A percentile compares a stretch with the other conserved stretches of the same genome.
These are phyloP conservation scores for Suaeda aralocaspica DNA, from an alignment of 148 eudicot genomes.

Conservation along the genomic window DNA sequence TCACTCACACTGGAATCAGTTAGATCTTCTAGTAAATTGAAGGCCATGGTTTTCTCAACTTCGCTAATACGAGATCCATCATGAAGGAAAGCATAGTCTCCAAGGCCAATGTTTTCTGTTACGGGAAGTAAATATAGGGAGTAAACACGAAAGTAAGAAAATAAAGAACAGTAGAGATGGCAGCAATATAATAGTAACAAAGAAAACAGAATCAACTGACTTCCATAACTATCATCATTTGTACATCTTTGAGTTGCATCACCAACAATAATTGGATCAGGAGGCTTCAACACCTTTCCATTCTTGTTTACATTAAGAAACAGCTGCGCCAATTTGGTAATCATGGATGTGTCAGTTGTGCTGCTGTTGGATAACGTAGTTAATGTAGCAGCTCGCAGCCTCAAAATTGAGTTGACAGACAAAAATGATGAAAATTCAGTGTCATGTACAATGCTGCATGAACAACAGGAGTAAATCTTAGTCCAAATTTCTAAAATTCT, in stretches of 20 bases:
- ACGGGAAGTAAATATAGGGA: neutral
- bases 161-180: neutral
- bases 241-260: conserved; percentile 7
- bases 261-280: conserved; percentile 18
- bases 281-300: conserved; percentile 14
- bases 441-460: conserved; percentile 64
- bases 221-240: neutral
- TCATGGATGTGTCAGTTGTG: conserved; percentile 39
- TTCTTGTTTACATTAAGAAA: conserved; percentile 43
- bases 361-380: conserved; percentile 45
- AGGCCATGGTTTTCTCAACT: conserved; percentile 16
- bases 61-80: conserved; percentile 14
- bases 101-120: conserved; percentile 21
- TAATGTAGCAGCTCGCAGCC: conserved; percentile 68
- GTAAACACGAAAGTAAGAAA: neutral
- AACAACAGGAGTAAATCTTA: conserved; percentile 2
- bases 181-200: neutral
- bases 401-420: conserved; percentile 62
- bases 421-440: conserved; percentile 71
- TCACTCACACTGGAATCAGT: conserved; percentile 24
- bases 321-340: conserved; percentile 45
- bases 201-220: neutral
- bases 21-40: conserved; percentile 25
- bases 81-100: conserved; percentile 28
- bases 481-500: neutral